Conservation (phyloP, 202 grass and related monocot genomes). For the Elaeis oleifera region DNA sequence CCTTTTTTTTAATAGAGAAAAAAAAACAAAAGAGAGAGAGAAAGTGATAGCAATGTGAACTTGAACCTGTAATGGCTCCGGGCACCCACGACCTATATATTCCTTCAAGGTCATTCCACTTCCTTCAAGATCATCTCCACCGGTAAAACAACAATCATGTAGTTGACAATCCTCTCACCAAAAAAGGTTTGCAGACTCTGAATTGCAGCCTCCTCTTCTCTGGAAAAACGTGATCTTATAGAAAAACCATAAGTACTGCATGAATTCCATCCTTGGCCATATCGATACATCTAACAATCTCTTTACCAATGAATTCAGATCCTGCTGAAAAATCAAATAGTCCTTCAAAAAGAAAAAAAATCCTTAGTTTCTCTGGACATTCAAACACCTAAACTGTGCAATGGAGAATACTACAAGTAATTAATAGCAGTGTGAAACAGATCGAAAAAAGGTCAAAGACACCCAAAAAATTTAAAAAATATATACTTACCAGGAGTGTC, state of each 20-base stretch:
- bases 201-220: constrained; percentile 63
- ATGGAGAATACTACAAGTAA: too few species aligned
- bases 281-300: constrained; percentile 87
- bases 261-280: constrained; percentile 98
- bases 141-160: constrained; percentile 87
- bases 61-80: constrained; percentile 31
- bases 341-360: constrained; percentile 29
- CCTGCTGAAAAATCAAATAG: constrained; percentile 61
- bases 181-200: constrained; percentile 79
- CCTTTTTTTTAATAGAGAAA: too few species aligned
- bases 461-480: background rate
- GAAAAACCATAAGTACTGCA: constrained; percentile 87
- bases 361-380: too few species aligned
- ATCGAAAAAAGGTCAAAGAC: background rate
- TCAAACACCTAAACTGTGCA: too few species aligned
- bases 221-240: constrained; percentile 64
- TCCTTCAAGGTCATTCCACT: constrained; percentile 31
- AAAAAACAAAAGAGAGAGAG: background rate
- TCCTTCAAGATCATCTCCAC: constrained; percentile 73
- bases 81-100: constrained; percentile 21
- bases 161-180: constrained; percentile 81
- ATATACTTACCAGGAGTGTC: constrained; percentile 64
- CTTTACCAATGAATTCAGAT: constrained; percentile 61
- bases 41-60: background rate
- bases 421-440: too few species aligned